Conservation (phyloP, 768 basidiomycete genomes). For the Termitomyces sp. region DNA sequence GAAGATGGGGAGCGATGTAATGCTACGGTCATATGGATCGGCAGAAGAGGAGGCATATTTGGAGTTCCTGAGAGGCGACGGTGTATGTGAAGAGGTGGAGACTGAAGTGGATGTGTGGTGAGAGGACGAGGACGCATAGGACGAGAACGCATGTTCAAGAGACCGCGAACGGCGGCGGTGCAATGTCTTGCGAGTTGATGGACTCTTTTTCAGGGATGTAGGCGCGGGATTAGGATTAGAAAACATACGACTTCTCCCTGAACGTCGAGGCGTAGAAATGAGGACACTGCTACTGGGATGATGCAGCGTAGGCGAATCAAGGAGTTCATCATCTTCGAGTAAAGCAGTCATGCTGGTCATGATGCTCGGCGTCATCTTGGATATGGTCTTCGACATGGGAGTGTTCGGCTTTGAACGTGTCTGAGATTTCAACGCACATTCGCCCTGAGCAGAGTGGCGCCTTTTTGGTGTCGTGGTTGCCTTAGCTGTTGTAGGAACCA, state of each 20-base stretch:
- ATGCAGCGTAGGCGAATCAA: conserved; percentile 15
- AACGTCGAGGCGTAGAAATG: conserved; percentile 16
- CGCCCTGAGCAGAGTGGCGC: conserved; percentile 1
- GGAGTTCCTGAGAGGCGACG: conserved; percentile 7
- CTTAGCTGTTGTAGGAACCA: conserved; percentile 29
- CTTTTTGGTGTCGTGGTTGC: conserved; percentile 18
- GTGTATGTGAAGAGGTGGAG: conserved; percentile 6
- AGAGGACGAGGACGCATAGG: conserved; percentile 10
- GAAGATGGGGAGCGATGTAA: conserved; percentile 20
- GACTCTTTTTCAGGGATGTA: neutral
- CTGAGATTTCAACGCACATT: conserved; percentile 10
- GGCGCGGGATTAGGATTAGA: conserved; percentile 7
- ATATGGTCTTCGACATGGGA: conserved; percentile 23
- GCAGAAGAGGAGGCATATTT: conserved; percentile 21
- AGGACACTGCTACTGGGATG: conserved; percentile 19
- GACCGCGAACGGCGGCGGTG: conserved; percentile 17
- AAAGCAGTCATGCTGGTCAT: conserved; percentile 52
- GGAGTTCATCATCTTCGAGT: conserved; percentile 50
- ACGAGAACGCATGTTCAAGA: conserved; percentile 9
- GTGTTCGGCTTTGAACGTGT: conserved; percentile 19
- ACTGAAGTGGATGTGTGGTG: conserved; percentile 2
- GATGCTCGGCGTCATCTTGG: conserved; percentile 34
- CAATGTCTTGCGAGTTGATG: conserved; percentile 1
- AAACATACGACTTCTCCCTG: conserved; percentile 7
- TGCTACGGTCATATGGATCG: conserved; percentile 17